A percentile compares a stretch with the other conserved stretches of the same genome.
phyloP scores from a whole-genome alignment of 2,329 filamentous ascomycete genomes.

The Ophiostoma novo-ulmi region DNA sequence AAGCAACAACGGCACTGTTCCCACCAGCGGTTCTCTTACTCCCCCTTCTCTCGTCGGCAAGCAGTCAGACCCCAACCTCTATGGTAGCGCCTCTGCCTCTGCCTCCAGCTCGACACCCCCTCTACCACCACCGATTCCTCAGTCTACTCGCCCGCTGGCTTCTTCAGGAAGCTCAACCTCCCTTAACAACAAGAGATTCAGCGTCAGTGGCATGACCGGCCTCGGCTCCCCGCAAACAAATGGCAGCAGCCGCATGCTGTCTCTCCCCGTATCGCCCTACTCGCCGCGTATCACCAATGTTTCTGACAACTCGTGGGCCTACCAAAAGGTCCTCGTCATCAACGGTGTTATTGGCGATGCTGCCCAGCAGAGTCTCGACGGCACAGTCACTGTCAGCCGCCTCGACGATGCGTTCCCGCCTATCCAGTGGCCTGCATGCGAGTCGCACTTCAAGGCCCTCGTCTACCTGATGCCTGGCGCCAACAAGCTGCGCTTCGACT shows the following conservation, averaged over 20 bases:
- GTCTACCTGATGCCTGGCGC: conserved; percentile 87
- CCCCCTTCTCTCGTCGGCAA: conserved; percentile 64
- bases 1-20: conserved; percentile 52
- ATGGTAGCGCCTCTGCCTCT: conserved; percentile 51
- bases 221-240: conserved; percentile 51
- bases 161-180: conserved; percentile 18
- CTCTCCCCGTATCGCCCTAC: conserved; percentile 66
- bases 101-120: conserved; percentile 29
- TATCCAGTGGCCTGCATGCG: conserved; percentile 78
- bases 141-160: conserved; percentile 33
- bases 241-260: conserved; percentile 49
- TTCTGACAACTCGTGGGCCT: conserved; percentile 79
- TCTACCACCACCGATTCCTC: conserved; percentile 33
- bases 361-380: conserved; percentile 64
- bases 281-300: conserved; percentile 76
- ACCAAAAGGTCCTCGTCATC: conserved; percentile 82
- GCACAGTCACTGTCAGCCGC: conserved; percentile 71
- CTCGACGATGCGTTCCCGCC: conserved; percentile 81
- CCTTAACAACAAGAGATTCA: conserved; percentile 50
- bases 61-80: conserved; percentile 60
- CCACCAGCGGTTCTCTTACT: conserved; percentile 65
- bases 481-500: conserved; percentile 84
- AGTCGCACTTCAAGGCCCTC: conserved; percentile 86
- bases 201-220: conserved; percentile 60
- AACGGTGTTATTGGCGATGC: conserved; percentile 76